A percentile compares a stretch with the other conserved stretches of the same genome.
Evolutionary conservation across 768 basidiomycete genomes (phyloP).

Genomic region (Leccinum boreale): DNA sequence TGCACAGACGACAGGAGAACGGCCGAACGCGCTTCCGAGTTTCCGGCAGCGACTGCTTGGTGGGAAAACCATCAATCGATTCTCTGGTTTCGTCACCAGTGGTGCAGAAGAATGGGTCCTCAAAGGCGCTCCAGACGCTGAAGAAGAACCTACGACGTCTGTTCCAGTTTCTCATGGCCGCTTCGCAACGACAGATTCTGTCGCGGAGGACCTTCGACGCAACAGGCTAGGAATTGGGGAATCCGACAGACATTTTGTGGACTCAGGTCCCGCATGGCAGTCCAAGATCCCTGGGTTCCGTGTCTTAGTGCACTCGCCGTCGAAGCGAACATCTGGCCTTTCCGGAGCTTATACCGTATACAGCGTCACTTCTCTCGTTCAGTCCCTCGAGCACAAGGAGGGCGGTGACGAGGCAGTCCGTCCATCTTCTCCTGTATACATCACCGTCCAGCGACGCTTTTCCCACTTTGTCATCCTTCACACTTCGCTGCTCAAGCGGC

Average conservation of each 20-base stretch:
- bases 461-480: conserved; percentile 82
- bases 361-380: conserved; percentile 56
- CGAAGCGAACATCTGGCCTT: conserved; percentile 64
- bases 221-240: conserved; percentile 47
- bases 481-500: conserved; percentile 60
- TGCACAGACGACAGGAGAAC: conserved; percentile 71
- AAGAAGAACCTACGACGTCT: conserved; percentile 28
- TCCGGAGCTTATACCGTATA: conserved; percentile 76
- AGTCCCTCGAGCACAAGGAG: conserved; percentile 15
- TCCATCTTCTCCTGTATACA: conserved; percentile 42
- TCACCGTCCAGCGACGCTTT: conserved; percentile 80
- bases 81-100: conserved; percentile 81
- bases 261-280: conserved; percentile 70
- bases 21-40: conserved; percentile 55
- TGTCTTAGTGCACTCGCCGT: conserved; percentile 76
- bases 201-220: conserved; percentile 41
- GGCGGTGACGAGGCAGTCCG: conserved; percentile 18
- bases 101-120: conserved; percentile 83
- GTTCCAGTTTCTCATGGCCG: conserved; percentile 24
- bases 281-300: conserved; percentile 69
- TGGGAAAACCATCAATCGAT: conserved; percentile 78
- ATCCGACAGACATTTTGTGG: conserved; percentile 68
- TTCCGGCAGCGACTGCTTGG: conserved; percentile 70
- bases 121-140: conserved; percentile 46
- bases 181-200: conserved; percentile 31